Evolutionary conservation across 805 yeast species (phyloP), one percentile per base, ranked within the genome.

Genomic region (Wickerhamiella dianesei): DNA sequence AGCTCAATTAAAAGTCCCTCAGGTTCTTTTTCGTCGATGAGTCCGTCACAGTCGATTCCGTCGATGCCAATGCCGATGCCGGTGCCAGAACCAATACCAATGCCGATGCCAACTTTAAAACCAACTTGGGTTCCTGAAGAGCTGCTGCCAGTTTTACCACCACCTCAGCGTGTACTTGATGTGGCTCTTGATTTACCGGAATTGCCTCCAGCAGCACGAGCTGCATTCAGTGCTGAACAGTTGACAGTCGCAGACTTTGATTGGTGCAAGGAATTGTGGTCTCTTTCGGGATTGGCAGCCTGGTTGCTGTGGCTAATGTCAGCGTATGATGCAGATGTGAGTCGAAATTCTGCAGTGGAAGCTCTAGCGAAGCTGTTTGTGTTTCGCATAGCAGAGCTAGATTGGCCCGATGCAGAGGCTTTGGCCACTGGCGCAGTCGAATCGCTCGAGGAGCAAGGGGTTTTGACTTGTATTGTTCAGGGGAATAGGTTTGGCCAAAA

Each of bases 321-420:
- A 18, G 16, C 48, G 3, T 43, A 39, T 16, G 58, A 54, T 21
- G 57, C 56, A 2, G 54, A 49, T 6, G 43, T 55, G 21, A 37
- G 44, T 4, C 21, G 36, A 2, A 47, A 39, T 3, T 48, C 47
- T 2, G 40, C 44, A 3, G 44, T 37, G 16, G 48, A 43, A n/a
- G 54, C 59, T 4, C 40, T 56, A 3, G 48, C 54, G 4, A 48
- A 55, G 44, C 50, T 56, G 4, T 53, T 55, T 18, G 25, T 50
- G 20, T 56, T 39, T 29, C 48, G 53, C 9, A 45, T 61, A 14
- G 60, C 64, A 1, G 57, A 55, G 3, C 52, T 65, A 13, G 55
- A 53, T 41, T 59, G 62, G 59, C 47, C 54, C 4, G 49, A 50
- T 17, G 62, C 67, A 1, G 66, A 63, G 41, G 44, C 53, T 3